Conservation (phyloP, 2,329 filamentous ascomycete species). For the Verticillium albo-atrum region DNA sequence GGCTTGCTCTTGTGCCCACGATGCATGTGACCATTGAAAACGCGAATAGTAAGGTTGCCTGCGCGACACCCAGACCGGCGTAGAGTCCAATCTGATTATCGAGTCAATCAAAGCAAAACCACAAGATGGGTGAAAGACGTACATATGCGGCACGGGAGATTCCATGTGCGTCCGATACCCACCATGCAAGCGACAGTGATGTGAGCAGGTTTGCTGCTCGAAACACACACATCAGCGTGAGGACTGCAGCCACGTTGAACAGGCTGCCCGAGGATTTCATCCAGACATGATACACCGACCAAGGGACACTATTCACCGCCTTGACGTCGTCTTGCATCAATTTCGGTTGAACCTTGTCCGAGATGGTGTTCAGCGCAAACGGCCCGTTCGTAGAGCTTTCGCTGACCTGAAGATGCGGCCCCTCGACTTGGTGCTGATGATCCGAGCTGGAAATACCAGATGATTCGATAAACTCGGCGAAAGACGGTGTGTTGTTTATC, state of each 20-base stretch:
- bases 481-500: constrained; percentile 72
- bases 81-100: constrained; percentile 70
- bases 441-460: constrained; percentile 68
- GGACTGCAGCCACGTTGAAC: constrained; percentile 61
- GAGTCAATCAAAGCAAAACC: constrained; percentile 43
- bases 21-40: constrained; percentile 78
- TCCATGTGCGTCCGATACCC: constrained; percentile 76
- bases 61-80: constrained; percentile 65
- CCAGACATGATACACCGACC: constrained; percentile 75
- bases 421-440: constrained; percentile 40
- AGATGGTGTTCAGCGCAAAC: too few species aligned
- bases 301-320: constrained; percentile 71
- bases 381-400: too few species aligned
- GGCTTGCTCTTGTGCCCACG: constrained; percentile 76
- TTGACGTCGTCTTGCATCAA: constrained; percentile 72
- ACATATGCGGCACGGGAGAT: constrained; percentile 45
- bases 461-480: constrained; percentile 80
- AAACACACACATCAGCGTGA: constrained; percentile 61
- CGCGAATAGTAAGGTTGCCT: constrained; percentile 71
- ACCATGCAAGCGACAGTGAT: constrained; percentile 89
- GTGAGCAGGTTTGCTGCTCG: constrained; percentile 85
- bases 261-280: constrained; percentile 69
- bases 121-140: constrained; percentile 51
- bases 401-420: too few species aligned
- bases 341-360: constrained; percentile 40